A percentile compares a stretch with the other conserved stretches of the same genome.
Conservation (phyloP, 2,329 filamentous ascomycete genomes). For the Hypoxylon sp. region DNA sequence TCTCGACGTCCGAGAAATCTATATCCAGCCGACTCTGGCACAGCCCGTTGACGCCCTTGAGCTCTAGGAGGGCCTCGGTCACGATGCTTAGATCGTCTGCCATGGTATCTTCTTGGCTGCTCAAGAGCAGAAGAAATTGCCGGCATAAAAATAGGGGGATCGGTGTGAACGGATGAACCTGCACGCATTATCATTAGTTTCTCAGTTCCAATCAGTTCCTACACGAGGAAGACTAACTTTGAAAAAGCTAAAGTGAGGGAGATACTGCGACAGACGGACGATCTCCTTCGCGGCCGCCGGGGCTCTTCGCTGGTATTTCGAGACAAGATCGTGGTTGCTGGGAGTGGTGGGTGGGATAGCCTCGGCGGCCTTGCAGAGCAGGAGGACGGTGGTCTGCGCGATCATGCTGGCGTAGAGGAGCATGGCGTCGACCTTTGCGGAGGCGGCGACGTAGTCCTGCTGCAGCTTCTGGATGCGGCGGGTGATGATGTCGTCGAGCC, state of each 20-base stretch:
- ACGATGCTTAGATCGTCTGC: slow-evolving; percentile 1
- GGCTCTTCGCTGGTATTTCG: slow-evolving; percentile 6
- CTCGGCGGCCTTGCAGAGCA: slow-evolving; percentile 12
- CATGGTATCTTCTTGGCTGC: not conserved
- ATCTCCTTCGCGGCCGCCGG: slow-evolving; percentile 10
- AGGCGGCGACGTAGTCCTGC: slow-evolving; percentile 9
- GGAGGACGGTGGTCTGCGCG: slow-evolving; percentile 12
- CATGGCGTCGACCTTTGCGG: slow-evolving; percentile 12
- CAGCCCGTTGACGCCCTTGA: slow-evolving; percentile 5
- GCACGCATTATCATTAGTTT: not conserved
- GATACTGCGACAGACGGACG: slow-evolving; percentile 7
- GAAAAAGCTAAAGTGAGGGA: slow-evolving; percentile 7
- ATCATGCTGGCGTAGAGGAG: slow-evolving; percentile 25
- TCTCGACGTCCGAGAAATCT: slow-evolving; percentile 5
- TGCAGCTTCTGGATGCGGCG: slow-evolving; percentile 7
- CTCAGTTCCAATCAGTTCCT: too few relatives aligned
- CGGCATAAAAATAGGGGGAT: slow-evolving; percentile 8
- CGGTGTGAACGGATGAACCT: slow-evolving; percentile 9
- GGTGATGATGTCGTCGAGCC: slow-evolving; percentile 10
- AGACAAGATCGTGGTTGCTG: slow-evolving; percentile 7
- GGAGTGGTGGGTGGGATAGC: not conserved
- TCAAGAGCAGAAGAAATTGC: slow-evolving; percentile 4
- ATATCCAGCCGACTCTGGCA: slow-evolving; percentile 4
- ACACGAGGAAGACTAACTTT: slow-evolving; percentile 7
- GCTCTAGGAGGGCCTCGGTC: slow-evolving; percentile 1